Evolutionary conservation across 2,329 filamentous ascomycete species (phyloP).

Genomic region (Epichloe uncinata): DNA sequence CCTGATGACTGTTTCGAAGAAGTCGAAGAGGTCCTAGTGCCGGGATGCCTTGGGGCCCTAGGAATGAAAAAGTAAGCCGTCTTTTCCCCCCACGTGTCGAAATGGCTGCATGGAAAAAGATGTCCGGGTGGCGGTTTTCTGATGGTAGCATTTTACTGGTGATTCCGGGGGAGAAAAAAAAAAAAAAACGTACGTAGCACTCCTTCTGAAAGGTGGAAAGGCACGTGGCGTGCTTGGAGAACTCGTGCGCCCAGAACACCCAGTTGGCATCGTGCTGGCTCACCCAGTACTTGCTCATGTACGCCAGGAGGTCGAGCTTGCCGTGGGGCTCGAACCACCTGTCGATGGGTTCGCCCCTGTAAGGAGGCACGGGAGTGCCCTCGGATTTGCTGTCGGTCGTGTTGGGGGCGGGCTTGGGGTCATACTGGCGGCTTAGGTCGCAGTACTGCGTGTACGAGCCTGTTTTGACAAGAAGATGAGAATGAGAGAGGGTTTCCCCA

Average conservation of each 20-base stretch:
- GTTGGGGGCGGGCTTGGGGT: constrained; percentile 47
- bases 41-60: constrained; percentile 37
- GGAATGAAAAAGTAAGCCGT: too few species aligned
- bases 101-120: too few species aligned
- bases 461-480: constrained; percentile 13
- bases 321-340: constrained; percentile 46
- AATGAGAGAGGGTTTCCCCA: neutral
- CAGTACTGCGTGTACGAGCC: constrained; percentile 55
- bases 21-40: constrained; percentile 49
- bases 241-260: constrained; percentile 55
- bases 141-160: too few species aligned
- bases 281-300: constrained; percentile 55
- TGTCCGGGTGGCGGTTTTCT: too few species aligned
- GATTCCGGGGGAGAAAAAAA: neutral
- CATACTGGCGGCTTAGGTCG: constrained; percentile 50
- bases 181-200: constrained; percentile 35
- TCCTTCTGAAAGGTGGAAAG: constrained; percentile 50
- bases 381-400: constrained; percentile 44
- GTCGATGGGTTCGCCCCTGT: constrained; percentile 42
- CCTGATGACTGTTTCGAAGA: constrained; percentile 44
- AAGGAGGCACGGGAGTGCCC: constrained; percentile 41
- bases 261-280: constrained; percentile 40
- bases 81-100: too few species aligned
- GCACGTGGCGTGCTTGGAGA: constrained; percentile 56
- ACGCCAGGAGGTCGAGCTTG: constrained; percentile 45